Percentiles rank a stretch among this genome's conserved stretches.
phyloP scores from a whole-genome alignment of 768 basidiomycete species.

The Boletus rubroflammeus region DNA sequence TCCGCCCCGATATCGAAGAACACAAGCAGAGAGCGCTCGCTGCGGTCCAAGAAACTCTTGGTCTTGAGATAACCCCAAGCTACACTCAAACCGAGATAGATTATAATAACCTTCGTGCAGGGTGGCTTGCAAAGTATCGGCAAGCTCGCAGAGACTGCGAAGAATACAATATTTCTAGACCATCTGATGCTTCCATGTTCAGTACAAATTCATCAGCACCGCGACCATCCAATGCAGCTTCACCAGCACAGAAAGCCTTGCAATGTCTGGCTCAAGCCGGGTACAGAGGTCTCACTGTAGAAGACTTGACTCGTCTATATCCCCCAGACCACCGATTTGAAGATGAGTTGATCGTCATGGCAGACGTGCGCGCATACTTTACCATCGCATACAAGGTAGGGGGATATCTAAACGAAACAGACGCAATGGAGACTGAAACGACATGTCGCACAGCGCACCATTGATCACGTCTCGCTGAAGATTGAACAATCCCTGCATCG shows the following conservation, averaged over 20 bases:
- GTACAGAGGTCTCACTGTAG: conserved; percentile 16
- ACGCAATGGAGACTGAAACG: background rate
- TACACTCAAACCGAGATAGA: conserved; percentile 38
- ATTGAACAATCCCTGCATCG: conserved; percentile 47
- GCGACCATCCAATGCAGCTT: no score
- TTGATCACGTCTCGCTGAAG: conserved; percentile 50
- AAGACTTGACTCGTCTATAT: conserved; percentile 29
- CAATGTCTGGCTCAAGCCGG: conserved; percentile 29
- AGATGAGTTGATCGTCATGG: conserved; percentile 50
- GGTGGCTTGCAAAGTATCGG: conserved; percentile 28
- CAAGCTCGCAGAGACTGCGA: conserved; percentile 1
- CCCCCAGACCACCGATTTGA: conserved; percentile 27
- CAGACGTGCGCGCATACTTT: conserved; percentile 54
- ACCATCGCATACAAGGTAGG: conserved; percentile 51
- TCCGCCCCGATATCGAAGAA: conserved; percentile 28
- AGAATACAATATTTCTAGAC: background rate
- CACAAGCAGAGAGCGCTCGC: conserved; percentile 21
- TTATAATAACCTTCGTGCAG: conserved; percentile 13
- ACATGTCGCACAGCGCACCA: conserved; percentile 41
- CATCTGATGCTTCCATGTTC: no score
- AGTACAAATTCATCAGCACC: no score
- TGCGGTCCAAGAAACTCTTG: conserved; percentile 33
- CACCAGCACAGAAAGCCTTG: conserved; percentile 19
- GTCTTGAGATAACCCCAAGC: conserved; percentile 37
- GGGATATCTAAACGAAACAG: background rate